Base-by-base conservation (phyloP, 179 eudicot species). In the Silene coronaria region DNA sequence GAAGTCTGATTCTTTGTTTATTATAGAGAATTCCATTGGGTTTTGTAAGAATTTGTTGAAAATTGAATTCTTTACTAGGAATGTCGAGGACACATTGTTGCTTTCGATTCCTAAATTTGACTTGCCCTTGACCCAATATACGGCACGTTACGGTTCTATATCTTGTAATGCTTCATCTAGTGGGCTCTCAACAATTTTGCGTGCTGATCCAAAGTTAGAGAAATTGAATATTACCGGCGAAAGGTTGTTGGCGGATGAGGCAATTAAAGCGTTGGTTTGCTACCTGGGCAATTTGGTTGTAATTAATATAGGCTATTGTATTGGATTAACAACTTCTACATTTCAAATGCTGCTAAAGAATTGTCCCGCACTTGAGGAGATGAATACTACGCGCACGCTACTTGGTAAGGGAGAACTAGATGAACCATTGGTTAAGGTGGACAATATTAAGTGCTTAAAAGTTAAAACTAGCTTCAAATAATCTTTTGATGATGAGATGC, bases 71-170 rank as follows among this genome's bases (percentile, higher is more conserved):
- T 71, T 13, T 53, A 9, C 14, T 71, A 51, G 3, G 38, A 10
- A 26, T 71, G 10, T 28, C 22, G 59, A 46, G 34, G 73, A 70
- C 2, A 6, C 28, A 21, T 48, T 70, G 73, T 26, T 70, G 22
- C 13, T 36, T 24, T 1, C 59, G 3, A 70, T 70, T 70, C 60
- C 73, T 70, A 46, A 48, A 48, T 34, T 38, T 13, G 6, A 48
- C 36, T 70, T 70, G 12, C 61, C 60, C 17, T 70, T 70, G 73
- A 21, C 1, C 32, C 14, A 70, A 10, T 70, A 24, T 70, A 48
- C 23, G 11, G 21, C 22, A 10, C 45, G 11, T 38, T 11, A 1
- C 42, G 38, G 71, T 14, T 11, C 53, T 1, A 46, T 12, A 17
- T 48, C 55, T 68, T 5, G 0, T 6, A 21, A 22, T 7, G 45